Evolutionary conservation across 768 basidiomycete genomes (phyloP).

Genomic region (Kondoa subrosea): DNA sequence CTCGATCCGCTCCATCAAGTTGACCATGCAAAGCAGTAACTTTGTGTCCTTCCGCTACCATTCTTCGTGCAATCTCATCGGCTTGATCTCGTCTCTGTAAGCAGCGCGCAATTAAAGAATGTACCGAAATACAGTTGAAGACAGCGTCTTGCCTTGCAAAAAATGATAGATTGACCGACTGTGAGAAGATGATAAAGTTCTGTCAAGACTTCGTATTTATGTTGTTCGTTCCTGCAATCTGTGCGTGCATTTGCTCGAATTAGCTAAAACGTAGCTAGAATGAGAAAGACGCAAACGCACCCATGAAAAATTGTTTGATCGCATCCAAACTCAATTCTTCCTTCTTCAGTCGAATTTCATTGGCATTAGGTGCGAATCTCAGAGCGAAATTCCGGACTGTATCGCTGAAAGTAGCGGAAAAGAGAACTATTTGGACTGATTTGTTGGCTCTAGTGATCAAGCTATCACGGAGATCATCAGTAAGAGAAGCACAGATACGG

Average conservation of each 20-base stretch:
- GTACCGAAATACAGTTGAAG: neutral
- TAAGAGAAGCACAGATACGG: neutral
- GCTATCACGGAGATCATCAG: constrained; percentile 10
- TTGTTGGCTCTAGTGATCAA: constrained; percentile 25
- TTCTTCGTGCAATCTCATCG: constrained; percentile 74
- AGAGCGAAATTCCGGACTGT: constrained; percentile 77
- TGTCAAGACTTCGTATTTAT: constrained; percentile 91
- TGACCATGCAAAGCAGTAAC: constrained; percentile 91
- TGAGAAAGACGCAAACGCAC: constrained; percentile 5
- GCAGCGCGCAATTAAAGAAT: neutral
- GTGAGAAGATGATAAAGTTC: constrained; percentile 76
- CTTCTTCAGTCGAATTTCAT: constrained; percentile 86
- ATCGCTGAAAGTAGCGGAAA: constrained; percentile 96
- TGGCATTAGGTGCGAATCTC: constrained; percentile 82
- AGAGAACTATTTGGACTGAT: constrained; percentile 64
- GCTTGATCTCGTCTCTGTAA: constrained; percentile 71
- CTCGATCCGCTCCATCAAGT: constrained; percentile 76
- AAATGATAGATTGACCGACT: constrained; percentile 96
- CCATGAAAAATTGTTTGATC: constrained; percentile 95
- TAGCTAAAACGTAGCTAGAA: neutral
- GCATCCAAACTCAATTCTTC: constrained; percentile 87
- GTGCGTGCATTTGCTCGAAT: neutral
- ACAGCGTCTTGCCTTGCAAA: constrained; percentile 54
- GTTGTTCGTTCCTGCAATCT: constrained; percentile 67
- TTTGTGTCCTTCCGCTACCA: constrained; percentile 85